Evolutionary conservation across 1,139 yeast genomes (phyloP).

Genomic region (Debaryomycetaceae sp.): DNA sequence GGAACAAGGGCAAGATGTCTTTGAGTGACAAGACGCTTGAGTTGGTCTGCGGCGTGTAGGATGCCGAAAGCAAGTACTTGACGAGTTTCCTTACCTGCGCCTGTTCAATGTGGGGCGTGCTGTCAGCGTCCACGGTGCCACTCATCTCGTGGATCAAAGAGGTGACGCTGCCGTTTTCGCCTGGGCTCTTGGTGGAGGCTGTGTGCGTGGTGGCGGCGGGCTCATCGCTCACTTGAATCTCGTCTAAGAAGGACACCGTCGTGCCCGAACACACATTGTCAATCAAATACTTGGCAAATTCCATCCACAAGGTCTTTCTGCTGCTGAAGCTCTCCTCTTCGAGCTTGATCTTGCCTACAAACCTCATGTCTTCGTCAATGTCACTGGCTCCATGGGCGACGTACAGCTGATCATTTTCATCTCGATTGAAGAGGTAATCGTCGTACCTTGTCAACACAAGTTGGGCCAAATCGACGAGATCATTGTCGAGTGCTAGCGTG

Average conservation of each 20-base stretch:
- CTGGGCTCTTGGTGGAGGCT: background rate
- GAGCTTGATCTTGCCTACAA: conserved; percentile 23
- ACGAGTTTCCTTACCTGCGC: conserved; percentile 17
- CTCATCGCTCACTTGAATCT: conserved; percentile 11
- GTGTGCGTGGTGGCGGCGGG: conserved; percentile 3
- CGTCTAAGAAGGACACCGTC: conserved; percentile 17
- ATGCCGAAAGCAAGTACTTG: conserved; percentile 23
- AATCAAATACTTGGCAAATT: conserved; percentile 60
- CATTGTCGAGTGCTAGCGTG: conserved; percentile 60
- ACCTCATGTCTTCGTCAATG: conserved; percentile 13
- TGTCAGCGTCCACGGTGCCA: background rate
- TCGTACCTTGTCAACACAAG: conserved; percentile 33
- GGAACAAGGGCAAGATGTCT: conserved; percentile 79
- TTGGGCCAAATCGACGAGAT: conserved; percentile 55
- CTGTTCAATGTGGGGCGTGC: background rate
- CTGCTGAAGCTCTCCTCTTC: conserved; percentile 37
- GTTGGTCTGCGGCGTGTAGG: conserved; percentile 17
- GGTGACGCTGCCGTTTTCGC: conserved; percentile 1
- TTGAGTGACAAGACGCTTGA: conserved; percentile 54
- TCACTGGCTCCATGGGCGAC: conserved; percentile 10
- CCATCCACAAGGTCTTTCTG: conserved; percentile 72
- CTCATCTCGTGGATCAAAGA: conserved; percentile 5
- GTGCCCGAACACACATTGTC: conserved; percentile 28
- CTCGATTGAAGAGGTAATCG: conserved; percentile 17
- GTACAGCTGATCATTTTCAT: conserved; percentile 3